Conservation (phyloP, 2,329 filamentous ascomycete genomes). For the Niveomyces coronatus region DNA sequence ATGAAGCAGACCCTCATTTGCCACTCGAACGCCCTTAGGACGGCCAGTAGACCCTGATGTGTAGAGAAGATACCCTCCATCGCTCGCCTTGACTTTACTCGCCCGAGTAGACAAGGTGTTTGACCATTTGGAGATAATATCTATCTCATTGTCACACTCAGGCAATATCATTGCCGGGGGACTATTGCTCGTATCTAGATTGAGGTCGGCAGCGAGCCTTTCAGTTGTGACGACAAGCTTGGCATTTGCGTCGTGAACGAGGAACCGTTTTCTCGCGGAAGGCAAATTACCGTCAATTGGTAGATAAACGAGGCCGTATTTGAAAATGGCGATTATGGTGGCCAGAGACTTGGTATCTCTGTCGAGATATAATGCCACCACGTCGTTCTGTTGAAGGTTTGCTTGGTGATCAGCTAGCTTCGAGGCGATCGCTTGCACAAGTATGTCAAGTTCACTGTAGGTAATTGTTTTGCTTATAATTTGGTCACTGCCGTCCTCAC, state of each 20-base stretch:
- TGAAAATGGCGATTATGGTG: constrained; percentile 52
- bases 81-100: too few species aligned
- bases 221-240: constrained; percentile 37
- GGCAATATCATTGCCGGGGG: constrained; percentile 10
- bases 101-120: too few species aligned
- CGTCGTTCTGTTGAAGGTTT: constrained; percentile 35
- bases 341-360: constrained; percentile 55
- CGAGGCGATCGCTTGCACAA: constrained; percentile 43
- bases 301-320: constrained; percentile 52
- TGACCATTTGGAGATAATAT: constrained; percentile 5
- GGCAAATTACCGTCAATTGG: constrained; percentile 53
- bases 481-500: constrained; percentile 20
- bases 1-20: constrained; percentile 39
- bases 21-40: constrained; percentile 55
- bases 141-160: constrained; percentile 7
- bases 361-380: constrained; percentile 52
- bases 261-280: constrained; percentile 46
- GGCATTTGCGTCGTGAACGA: constrained; percentile 47
- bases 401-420: constrained; percentile 18
- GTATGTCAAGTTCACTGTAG: constrained; percentile 44
- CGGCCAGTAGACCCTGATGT: constrained; percentile 58
- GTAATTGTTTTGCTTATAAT: constrained; percentile 41
- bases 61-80: constrained; percentile 52
- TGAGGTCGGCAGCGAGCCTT: constrained; percentile 8
- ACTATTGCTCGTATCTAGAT: constrained; percentile 1